Evolutionary conservation across 2,329 filamentous ascomycete genomes (phyloP), one percentile per base, ranked within the genome.

Genomic region (Talaromyces funiculosus): DNA sequence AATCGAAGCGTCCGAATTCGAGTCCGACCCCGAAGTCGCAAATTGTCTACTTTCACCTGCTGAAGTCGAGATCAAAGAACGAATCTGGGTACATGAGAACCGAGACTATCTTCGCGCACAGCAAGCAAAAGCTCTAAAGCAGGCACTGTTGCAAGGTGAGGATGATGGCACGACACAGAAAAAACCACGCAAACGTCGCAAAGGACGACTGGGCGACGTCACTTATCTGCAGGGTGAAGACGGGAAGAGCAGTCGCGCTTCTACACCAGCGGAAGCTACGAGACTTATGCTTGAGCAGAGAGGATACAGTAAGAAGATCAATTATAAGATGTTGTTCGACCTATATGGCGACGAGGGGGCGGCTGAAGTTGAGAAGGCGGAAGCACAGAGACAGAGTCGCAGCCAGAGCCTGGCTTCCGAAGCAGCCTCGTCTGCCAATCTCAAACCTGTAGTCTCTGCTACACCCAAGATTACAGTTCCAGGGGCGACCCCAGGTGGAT

Each of bases 31-130:
- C 0, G 94, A 99, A 73, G 91, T 99, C 4, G 78, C 83, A 62
- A 89, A 89, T 67, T 96, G 92, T 69, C 75, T 92, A 37, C 81
- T 97, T 4, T 84, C 82, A 0, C 83, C 87, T 1, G 84, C 85
- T 3, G 92, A 97, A 75, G 84, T 87, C 2, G 84, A 84, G 35
- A 85, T 92, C 70, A 97, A 97, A 73, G 92, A 97, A 73, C 86
- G 86, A 62, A 90, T 97, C 57, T 99, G 94, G 94, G 86, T 96
- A 45, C 92, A 93, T 62, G 87, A 92, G 71, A 97, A 99, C 74
- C 92, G 94, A 72, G 91, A 95, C 66, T 99, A 92, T 84, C 81
- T 99, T 40, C 89, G 93, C 8, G 84, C 86, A 53, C 89, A 95
- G 70, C 92, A 97, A 70, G 86, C 90, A 62, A 96, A 94, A 73